phyloP scores from a whole-genome alignment of 176 grass and related monocot species.

The Themeda triandra region DNA sequence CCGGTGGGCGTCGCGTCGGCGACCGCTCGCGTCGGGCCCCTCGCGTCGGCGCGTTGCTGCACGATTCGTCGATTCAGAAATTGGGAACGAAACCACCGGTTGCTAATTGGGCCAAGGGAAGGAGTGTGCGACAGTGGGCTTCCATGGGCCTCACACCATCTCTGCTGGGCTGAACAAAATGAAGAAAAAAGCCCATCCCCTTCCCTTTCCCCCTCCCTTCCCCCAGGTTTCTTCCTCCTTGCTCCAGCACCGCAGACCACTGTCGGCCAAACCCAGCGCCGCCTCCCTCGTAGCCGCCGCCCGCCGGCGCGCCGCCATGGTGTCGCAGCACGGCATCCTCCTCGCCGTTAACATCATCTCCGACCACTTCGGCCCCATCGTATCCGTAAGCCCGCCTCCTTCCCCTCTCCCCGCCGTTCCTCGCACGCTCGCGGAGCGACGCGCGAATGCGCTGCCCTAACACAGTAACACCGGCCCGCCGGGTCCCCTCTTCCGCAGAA shows the following conservation, averaged over 20 bases:
- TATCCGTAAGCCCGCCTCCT: constrained; percentile 46
- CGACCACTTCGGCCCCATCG: constrained; percentile 65
- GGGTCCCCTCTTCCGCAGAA: constrained; percentile 37
- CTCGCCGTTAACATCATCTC: constrained; percentile 59
- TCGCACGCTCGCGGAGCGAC: background rate
- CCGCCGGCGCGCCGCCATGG: constrained; percentile 45
- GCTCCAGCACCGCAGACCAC: background rate
- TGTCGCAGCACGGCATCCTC: constrained; percentile 47
- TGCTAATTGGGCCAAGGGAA: no score
- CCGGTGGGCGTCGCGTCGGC: no score
- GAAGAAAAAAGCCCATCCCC: no score
- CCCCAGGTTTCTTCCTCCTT: no score
- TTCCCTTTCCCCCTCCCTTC: no score
- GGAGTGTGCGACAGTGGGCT: no score
- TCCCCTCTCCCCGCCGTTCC: background rate
- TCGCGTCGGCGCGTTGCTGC: no score
- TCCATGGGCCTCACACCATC: no score
- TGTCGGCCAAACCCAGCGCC: background rate
- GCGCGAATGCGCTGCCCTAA: background rate
- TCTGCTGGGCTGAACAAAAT: no score
- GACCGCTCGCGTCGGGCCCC: no score
- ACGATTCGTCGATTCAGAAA: no score
- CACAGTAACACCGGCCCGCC: background rate
- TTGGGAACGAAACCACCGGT: no score
- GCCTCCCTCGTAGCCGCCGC: background rate